These are phyloP conservation scores for Gynochthodes officinalis DNA, from an alignment of 257 asterid genomes.

Conservation along the genomic window DNA sequence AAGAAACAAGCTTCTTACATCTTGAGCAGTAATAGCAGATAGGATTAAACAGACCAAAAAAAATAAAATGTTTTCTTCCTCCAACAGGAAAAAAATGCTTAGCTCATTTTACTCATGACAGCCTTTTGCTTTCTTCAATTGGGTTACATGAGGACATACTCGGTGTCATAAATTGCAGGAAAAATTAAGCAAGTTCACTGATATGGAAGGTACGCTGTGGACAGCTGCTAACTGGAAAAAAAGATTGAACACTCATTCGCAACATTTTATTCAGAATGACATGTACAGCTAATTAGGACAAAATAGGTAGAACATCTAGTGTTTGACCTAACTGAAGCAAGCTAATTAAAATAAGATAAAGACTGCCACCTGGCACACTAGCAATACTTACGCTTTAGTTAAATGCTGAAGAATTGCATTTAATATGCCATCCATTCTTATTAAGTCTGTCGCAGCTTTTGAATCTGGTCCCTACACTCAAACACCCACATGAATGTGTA, in stretches of 20 bases:
- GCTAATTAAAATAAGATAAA: not conserved
- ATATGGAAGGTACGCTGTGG: not conserved
- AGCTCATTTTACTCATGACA: not conserved
- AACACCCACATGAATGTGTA: not conserved
- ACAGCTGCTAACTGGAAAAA: not conserved
- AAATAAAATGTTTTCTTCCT: not conserved
- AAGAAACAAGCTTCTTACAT: not conserved
- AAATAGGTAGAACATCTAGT: not conserved
- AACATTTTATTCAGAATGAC: not conserved
- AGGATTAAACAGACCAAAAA: not conserved
- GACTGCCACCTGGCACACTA: not conserved
- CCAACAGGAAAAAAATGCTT: not conserved
- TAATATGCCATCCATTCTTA: constrained; percentile 70
- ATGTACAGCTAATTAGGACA: not conserved
- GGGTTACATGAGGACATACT: not conserved
- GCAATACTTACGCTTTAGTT: constrained; percentile 64
- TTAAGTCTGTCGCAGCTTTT: constrained; percentile 78
- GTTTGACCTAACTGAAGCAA: not conserved
- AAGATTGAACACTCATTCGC: not conserved
- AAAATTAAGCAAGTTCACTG: not conserved
- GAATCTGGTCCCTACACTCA: constrained; percentile 72
- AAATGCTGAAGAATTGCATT: constrained; percentile 79
- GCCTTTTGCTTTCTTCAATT: not conserved
- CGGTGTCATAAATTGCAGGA: not conserved
- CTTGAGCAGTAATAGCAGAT: not conserved